These are phyloP conservation scores for Carnegiea gigantea DNA, from an alignment of 179 eudicot species.

Conservation along the genomic window DNA sequence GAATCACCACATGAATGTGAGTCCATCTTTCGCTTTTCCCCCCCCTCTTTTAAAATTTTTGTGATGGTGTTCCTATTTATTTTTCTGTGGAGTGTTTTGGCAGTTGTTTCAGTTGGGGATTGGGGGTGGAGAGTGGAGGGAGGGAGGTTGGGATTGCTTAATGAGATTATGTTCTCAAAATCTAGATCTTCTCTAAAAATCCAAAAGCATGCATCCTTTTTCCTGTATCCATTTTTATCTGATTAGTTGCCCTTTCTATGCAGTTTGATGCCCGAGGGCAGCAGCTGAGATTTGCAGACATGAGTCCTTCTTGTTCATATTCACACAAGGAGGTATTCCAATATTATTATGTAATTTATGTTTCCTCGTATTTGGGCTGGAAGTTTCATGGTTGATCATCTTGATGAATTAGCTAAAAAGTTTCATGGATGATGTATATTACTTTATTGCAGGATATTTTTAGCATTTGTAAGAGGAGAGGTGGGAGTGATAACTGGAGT, in stretches of 20 bases:
- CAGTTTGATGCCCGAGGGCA: conserved; percentile 70
- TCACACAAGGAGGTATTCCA: conserved; percentile 75
- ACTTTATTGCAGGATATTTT: conserved; percentile 58
- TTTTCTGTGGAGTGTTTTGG: neutral
- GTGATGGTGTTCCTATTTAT: too few relatives aligned
- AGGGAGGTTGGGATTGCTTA: neutral
- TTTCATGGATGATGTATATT: neutral
- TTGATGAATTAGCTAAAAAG: neutral
- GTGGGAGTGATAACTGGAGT: conserved; percentile 67
- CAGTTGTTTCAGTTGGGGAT: neutral
- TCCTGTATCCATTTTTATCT: neutral
- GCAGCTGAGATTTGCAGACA: conserved; percentile 79
- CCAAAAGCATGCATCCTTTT: neutral
- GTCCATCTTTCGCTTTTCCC: too few relatives aligned
- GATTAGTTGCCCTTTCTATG: conserved; percentile 19
- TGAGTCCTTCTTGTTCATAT: conserved; percentile 77
- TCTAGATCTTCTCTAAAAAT: neutral
- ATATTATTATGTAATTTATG: neutral
- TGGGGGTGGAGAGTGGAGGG: neutral
- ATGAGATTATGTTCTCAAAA: neutral
- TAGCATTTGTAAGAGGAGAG: conserved; percentile 91
- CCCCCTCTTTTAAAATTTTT: too few relatives aligned
- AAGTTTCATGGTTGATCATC: neutral
- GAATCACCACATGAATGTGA: neutral
- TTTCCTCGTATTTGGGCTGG: conserved; percentile 10